Evolutionary conservation across 2,329 filamentous ascomycete species (phyloP).

Genomic region (Cyphellophora europaea): DNA sequence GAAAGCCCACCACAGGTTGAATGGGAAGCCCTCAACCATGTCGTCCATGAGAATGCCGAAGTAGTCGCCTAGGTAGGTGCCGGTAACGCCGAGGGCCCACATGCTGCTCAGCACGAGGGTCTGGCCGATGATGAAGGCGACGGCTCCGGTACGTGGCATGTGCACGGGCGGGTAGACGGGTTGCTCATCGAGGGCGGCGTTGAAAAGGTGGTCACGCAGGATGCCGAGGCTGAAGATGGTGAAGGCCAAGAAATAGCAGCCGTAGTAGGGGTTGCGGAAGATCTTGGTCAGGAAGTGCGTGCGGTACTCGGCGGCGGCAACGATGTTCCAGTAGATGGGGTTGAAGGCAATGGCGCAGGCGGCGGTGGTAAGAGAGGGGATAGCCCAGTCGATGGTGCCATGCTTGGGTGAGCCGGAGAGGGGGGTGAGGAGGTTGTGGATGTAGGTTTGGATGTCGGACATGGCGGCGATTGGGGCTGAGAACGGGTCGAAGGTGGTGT

Average conservation of each 20-base stretch:
- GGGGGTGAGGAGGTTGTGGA: background rate
- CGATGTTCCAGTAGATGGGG: slow-evolving; percentile 87
- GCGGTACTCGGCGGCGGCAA: slow-evolving; percentile 63
- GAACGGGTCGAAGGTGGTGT: no score
- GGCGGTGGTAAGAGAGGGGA: slow-evolving; percentile 51
- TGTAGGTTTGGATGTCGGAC: no score
- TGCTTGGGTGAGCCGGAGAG: background rate
- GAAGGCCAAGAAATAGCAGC: slow-evolving; percentile 81
- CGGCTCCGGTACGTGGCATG: slow-evolving; percentile 56
- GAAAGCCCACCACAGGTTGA: slow-evolving; percentile 59
- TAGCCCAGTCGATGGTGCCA: background rate
- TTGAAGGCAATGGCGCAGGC: slow-evolving; percentile 82
- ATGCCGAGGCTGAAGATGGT: slow-evolving; percentile 90
- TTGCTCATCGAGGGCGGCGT: slow-evolving; percentile 66
- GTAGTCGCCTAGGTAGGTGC: slow-evolving; percentile 96
- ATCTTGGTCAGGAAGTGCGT: slow-evolving; percentile 81
- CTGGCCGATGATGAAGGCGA: slow-evolving; percentile 67
- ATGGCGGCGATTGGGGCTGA: no score
- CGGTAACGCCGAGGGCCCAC: slow-evolving; percentile 84
- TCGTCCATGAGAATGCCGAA: slow-evolving; percentile 96
- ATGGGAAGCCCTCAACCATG: slow-evolving; percentile 90
- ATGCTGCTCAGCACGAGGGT: slow-evolving; percentile 80
- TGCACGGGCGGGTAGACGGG: slow-evolving; percentile 67
- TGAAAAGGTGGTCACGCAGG: slow-evolving; percentile 79
- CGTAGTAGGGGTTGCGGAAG: slow-evolving; percentile 68